Conservation (phyloP, 2,329 filamentous ascomycete species). For the Aspergillus sojae region DNA sequence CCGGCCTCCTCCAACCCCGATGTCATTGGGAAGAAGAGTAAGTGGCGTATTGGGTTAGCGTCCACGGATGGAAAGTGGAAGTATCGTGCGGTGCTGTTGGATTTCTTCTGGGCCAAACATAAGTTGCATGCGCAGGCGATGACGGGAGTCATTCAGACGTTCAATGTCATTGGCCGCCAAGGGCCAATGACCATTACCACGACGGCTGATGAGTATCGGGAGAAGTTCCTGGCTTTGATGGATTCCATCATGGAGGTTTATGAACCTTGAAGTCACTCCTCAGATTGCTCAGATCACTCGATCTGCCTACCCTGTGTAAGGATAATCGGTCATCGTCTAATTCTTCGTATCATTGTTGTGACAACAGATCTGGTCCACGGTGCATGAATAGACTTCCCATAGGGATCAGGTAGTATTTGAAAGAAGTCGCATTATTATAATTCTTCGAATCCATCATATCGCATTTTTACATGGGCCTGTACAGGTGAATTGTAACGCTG, state of each 20-base stretch:
- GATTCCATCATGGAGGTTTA: constrained; percentile 46
- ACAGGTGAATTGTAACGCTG: neutral
- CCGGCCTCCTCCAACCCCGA: constrained; percentile 42
- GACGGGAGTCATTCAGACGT: constrained; percentile 65
- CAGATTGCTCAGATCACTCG: too few relatives aligned
- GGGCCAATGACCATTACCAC: constrained; percentile 78
- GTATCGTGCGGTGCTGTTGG: constrained; percentile 68
- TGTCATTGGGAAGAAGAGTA: constrained; percentile 35
- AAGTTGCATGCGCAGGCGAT: constrained; percentile 67
- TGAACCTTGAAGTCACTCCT: neutral
- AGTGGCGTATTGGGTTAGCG: constrained; percentile 64
- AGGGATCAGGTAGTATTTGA: neutral
- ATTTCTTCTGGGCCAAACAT: constrained; percentile 80
- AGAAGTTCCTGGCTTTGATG: constrained; percentile 58
- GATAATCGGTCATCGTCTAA: too few relatives aligned
- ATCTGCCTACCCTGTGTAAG: too few relatives aligned
- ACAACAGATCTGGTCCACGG: too few relatives aligned
- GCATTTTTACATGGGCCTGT: neutral
- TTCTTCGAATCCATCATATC: neutral
- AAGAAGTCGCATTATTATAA: neutral
- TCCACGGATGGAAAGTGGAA: constrained; percentile 67
- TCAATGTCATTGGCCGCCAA: constrained; percentile 64
- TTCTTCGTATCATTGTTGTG: too few relatives aligned
- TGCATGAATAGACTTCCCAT: neutral
- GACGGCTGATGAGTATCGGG: constrained; percentile 66